Base-by-base conservation (phyloP, 139 green algal genomes). In the Tetradesmus obliquus region DNA sequence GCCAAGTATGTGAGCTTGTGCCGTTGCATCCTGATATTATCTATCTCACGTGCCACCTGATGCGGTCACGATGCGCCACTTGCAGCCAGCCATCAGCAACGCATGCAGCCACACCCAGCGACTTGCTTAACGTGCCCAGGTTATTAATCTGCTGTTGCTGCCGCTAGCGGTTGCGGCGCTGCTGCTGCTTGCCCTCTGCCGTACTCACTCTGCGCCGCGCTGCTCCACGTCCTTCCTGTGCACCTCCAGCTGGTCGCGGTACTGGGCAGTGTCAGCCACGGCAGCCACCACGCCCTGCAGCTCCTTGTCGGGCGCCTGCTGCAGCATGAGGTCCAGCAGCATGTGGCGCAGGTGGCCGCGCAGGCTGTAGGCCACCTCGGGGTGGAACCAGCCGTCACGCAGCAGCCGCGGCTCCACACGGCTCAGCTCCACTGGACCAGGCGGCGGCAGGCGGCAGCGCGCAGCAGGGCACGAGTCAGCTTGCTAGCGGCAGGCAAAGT, bases 321-420 rank as follows among this genome's bases (percentile, higher is more conserved):
- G 19, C 19, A 51, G 54, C 91, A 97, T 96, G 17, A 94, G 82
- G 53, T 84, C 0, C 79, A 96, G 88, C 66, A 97, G 92, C 71
- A 94, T 24, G 45, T 80, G 62, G 76, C 93, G 93, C 71, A 98
- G 84, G 72, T 95, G 74, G 2, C 80, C 53, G 2, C 96, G 92
- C 95, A 98, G 92, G 22, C 82, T 55, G 24, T 82, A 92, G 17
- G 95, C 95, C 60, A 97, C 96, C 55, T 32, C 20, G 3, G 54
- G 62, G 5, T 90, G 55, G 90, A 98, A 98, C 96, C 96, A 98
- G 8, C 84, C 12, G 24, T 89, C 76, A 7, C 91, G 94, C 79
- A 98, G 83, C 79, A 97, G 95, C 69, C 91, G 58, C 4, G 66
- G 86, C 45, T 94, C 90, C 3, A 60, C 2, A 9, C 20, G 9